Evolutionary conservation across 345 rosid species (phyloP), one percentile per base, ranked within the genome.

Genomic region (Chamaenerion angustifolium): DNA sequence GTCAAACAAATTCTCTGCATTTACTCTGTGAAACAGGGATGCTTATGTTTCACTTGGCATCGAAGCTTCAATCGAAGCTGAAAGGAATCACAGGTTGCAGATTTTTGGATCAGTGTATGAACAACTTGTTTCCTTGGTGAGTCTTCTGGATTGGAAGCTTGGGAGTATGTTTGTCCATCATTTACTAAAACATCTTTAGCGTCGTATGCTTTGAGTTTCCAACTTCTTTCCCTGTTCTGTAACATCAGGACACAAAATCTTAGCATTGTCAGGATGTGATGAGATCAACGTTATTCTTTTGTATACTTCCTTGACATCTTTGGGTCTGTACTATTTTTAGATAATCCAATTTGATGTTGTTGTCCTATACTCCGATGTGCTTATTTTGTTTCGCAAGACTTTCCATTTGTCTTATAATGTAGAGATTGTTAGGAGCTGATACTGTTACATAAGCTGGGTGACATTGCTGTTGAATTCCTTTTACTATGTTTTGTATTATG

Each of bases 81-180:
- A 92, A 76, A 84, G 90, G 71, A 84, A 72, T 63, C 74, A 85
- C 66, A 72, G 98, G 67, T 64, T 84, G 68, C 88, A 76, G 63
- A 63, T 82, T 70, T 92, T 87, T 64, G 63, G 60, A 40, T 64
- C 89, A 62, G 81, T 84, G 16, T 92, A 83, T 48, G 88, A 79
- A 67, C 75, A 76, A 55, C 90, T 92, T 49, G 96, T 84, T 56
- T 84, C 95, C 64, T 70, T 87, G 93, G 98, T 92, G 65, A 76
- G 93, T 62, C 49, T 46, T 57, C 47, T 62, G 18, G 21, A 52
- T 59, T 40, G 27, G 18, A 54, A 35, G 48, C 27, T 53, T 48
- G 16, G 45, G 16, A 31, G 1, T 14, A 4, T n/a, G 16, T 12
- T 0, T 7, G 37, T 31, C 0, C 7, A 31, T 31, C 37, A 31